Evolutionary conservation across 345 rosid genomes (phyloP).

Genomic region (Arabidopsis suecica): DNA sequence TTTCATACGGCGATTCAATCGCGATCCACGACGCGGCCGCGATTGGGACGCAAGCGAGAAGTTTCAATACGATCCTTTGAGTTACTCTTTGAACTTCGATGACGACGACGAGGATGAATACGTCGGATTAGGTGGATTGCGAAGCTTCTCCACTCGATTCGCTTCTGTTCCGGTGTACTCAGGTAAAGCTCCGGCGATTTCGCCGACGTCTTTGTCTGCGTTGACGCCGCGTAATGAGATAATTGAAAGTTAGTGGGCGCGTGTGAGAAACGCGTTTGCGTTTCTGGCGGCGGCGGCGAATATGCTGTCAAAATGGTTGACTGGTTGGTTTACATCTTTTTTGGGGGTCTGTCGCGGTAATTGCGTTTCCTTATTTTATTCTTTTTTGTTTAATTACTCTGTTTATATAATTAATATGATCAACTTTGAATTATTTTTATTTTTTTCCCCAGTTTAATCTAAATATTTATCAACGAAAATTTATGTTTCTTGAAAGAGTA

Average conservation of each 20-base stretch:
- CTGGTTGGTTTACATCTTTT: conserved; percentile 17
- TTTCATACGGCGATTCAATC: conserved; percentile 83
- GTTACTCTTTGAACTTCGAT: conserved; percentile 88
- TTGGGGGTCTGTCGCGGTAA: conserved; percentile 23
- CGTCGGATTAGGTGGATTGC: conserved; percentile 46
- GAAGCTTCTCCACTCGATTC: conserved; percentile 72
- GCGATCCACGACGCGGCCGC: conserved; percentile 51
- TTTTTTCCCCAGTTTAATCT: neutral
- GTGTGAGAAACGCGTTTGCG: conserved; percentile 38
- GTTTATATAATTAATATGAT: conserved; percentile 25
- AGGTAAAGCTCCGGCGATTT: conserved; percentile 32
- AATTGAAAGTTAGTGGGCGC: conserved; percentile 38
- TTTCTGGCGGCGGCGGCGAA: conserved; percentile 32
- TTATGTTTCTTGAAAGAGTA: conserved; percentile 1
- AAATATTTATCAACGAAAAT: neutral
- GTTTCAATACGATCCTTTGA: conserved; percentile 85
- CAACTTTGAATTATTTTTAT: conserved; percentile 14
- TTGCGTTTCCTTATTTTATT: conserved; percentile 21
- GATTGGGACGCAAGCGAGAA: conserved; percentile 56
- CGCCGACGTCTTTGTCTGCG: conserved; percentile 22
- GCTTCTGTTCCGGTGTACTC: conserved; percentile 54
- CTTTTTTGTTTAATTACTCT: neutral
- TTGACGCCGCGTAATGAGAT: conserved; percentile 41
- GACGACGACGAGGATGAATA: conserved; percentile 52
- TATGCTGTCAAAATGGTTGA: conserved; percentile 38